Evolutionary conservation across 805 yeast genomes (phyloP).

Genomic region (Yarrowia hollandica): DNA sequence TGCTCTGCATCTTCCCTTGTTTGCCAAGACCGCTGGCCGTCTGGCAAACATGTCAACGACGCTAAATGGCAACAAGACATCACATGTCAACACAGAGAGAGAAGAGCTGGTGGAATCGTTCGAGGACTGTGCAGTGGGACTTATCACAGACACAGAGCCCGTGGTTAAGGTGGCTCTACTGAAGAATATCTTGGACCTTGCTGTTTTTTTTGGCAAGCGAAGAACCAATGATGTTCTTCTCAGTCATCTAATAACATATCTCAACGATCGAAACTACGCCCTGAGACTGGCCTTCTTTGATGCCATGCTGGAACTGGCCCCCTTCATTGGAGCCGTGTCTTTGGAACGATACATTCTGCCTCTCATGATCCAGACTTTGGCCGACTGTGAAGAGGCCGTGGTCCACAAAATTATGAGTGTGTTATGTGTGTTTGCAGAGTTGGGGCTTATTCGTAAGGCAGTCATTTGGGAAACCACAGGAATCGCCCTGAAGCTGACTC

Average conservation of each 20-base stretch:
- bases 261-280: constrained; percentile 73
- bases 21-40: constrained; percentile 64
- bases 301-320: constrained; percentile 69
- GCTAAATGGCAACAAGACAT: background rate
- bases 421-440: constrained; percentile 54
- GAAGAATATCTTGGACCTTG: constrained; percentile 69
- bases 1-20: constrained; percentile 69
- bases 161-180: constrained; percentile 70
- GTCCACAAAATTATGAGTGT: constrained; percentile 66
- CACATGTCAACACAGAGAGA: constrained; percentile 42
- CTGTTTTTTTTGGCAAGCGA: constrained; percentile 81
- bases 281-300: constrained; percentile 71
- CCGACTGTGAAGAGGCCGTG: constrained; percentile 82
- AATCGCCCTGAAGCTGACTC: constrained; percentile 54
- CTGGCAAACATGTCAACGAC: constrained; percentile 55
- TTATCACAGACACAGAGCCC: constrained; percentile 69
- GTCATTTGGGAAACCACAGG: constrained; percentile 57
- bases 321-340: constrained; percentile 76
- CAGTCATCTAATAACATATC: constrained; percentile 86
- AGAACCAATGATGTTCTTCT: constrained; percentile 84
- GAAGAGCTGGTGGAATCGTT: constrained; percentile 48
- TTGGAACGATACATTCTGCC: constrained; percentile 89
- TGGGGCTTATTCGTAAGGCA: constrained; percentile 56
- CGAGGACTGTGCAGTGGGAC: constrained; percentile 61
- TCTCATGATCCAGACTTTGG: constrained; percentile 73